A percentile compares a stretch with the other conserved stretches of the same genome.
Conservation (phyloP, 1,284 basidiomycete genomes). For the Pisolithus thermaeus region DNA sequence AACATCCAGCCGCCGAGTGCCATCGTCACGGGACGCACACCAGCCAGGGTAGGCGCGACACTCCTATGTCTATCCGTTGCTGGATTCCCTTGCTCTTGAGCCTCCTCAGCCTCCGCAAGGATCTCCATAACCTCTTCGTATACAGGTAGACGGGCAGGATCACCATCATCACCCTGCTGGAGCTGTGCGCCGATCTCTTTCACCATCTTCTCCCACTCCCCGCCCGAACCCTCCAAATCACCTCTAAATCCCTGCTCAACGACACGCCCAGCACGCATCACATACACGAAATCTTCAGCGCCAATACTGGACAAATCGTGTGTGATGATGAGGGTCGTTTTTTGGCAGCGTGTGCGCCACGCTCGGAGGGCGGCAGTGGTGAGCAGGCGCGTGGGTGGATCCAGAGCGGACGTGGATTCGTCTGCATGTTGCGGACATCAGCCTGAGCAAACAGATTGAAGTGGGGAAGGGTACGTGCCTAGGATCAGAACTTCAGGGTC, state of each 20-base stretch:
- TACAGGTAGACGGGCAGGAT: slow-evolving; percentile 30
- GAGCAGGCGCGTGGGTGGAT: slow-evolving; percentile 80
- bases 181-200: slow-evolving; percentile 35
- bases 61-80: slow-evolving; percentile 21
- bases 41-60: slow-evolving; percentile 19
- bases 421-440: slow-evolving; percentile 44
- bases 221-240: slow-evolving; percentile 54
- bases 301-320: slow-evolving; percentile 89
- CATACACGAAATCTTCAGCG: slow-evolving; percentile 82
- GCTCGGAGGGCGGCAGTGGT: slow-evolving; percentile 85
- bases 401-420: slow-evolving; percentile 94
- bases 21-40: slow-evolving; percentile 25
- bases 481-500: slow-evolving; percentile 90
- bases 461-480: slow-evolving; percentile 46
- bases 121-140: slow-evolving; percentile 38
- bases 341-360: slow-evolving; percentile 58
- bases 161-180: slow-evolving; percentile 30
- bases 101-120: slow-evolving; percentile 33
- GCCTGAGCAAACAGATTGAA: slow-evolving; percentile 1
- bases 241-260: slow-evolving; percentile 84
- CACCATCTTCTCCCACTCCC: slow-evolving; percentile 56
- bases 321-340: slow-evolving; percentile 94
- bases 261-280: slow-evolving; percentile 79
- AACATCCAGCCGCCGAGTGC: slow-evolving; percentile 71
- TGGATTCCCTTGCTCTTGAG: slow-evolving; percentile 25